phyloP scores from a whole-genome alignment of 805 yeast genomes.

The Yamadazyma endophytica region DNA sequence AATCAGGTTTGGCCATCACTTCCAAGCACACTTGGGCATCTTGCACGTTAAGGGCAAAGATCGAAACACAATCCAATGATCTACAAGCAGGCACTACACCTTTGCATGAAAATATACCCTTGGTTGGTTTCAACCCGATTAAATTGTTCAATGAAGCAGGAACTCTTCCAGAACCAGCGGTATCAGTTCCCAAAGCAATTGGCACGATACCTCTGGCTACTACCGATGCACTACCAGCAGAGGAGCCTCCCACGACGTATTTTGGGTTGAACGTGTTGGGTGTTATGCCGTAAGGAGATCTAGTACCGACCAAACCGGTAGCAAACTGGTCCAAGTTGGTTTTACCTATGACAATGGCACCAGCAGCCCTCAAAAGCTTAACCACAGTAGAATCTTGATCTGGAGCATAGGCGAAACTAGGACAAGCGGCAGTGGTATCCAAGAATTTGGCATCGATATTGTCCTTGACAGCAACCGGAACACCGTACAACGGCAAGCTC shows the following conservation, averaged over 20 bases:
- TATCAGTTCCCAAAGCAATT: conserved; percentile 87
- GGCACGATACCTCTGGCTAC: conserved; percentile 92
- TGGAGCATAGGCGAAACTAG: conserved; percentile 71
- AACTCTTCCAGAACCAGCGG: conserved; percentile 97
- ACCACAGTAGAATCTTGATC: conserved; percentile 73
- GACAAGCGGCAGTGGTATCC: conserved; percentile 94
- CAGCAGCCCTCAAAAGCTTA: conserved; percentile 68
- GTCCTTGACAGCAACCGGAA: conserved; percentile 92
- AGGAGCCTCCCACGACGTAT: conserved; percentile 92
- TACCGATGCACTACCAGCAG: conserved; percentile 92
- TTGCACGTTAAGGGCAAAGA: conserved; percentile 68
- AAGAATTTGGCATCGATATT: conserved; percentile 84
- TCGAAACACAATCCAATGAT: conserved; percentile 87
- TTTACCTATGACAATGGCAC: conserved; percentile 91
- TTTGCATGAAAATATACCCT: conserved; percentile 76
- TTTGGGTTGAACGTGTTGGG: conserved; percentile 70
- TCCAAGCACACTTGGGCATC: conserved; percentile 82
- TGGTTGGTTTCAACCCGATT: conserved; percentile 89
- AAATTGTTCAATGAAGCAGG: conserved; percentile 94
- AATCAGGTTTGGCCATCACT: conserved; percentile 69
- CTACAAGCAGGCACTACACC: conserved; percentile 99
- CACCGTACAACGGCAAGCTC: conserved; percentile 78
- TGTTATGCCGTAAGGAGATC: conserved; percentile 93
- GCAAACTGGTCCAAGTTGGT: conserved; percentile 97
- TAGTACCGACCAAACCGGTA: conserved; percentile 91